Evolutionary conservation across 1,284 basidiomycete genomes (phyloP), one percentile per base, ranked within the genome.

Genomic region (Meira miltonrushii): DNA sequence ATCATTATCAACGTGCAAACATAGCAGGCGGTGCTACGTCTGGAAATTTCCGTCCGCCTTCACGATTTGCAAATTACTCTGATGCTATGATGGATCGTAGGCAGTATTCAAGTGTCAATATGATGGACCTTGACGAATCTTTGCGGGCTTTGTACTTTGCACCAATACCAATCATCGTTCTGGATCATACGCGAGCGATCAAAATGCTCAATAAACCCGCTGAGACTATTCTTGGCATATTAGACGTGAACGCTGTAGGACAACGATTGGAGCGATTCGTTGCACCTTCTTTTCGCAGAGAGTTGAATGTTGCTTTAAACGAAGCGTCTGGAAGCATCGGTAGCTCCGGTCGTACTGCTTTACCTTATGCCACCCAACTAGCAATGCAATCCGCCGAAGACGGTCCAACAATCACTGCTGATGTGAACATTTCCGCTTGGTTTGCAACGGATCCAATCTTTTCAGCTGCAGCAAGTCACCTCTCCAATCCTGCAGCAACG

Each of bases 61-160:
- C 12, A 8, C 38, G 50, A 39, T 41, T 39, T 19, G 19, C 15
- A 13, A 53, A 23, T 19, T 53, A 53, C 23, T 39, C 50, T n/a
- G 50, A 53, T 39, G 38, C 17, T 21, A 17, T 19, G 15, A 21
- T 12, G 6, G n/a, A 41, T 6, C 50, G 50, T 4, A 33, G 7
- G 11, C 11, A 13, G 11, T 13, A 5, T 23, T 53, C 39, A 10
- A 28, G 60, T 41, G 57, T 53, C 54, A 65, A 39, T 6, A 73
- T 73, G 72, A 68, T 74, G n/a, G 71, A 72, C 49, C 64, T 72
- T n/a, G 72, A 74, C 51, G 72, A 74, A 58, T 68, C 71, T 37
- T 63, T 74, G 17, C 59, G 71, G 44, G 72, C 72, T 46, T 60
- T 74, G 51, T 74, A 74, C 58, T 74, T 74, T 62, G 70, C 72